Conservation (phyloP, 192 early-diverging fungal species). For the Radiomyces spectabilis region DNA sequence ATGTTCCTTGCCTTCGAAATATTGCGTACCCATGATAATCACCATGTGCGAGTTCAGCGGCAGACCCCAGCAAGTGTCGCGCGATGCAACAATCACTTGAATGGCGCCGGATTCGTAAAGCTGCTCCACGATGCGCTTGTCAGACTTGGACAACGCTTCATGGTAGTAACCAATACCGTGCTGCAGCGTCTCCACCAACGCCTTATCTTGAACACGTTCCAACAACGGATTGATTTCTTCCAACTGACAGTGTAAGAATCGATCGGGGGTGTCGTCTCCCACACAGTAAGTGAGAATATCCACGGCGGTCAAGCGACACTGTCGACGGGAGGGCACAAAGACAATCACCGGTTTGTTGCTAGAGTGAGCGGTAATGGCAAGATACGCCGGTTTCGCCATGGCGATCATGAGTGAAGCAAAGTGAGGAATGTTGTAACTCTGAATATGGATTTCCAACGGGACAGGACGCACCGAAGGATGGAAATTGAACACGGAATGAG, state of each 20-base stretch:
- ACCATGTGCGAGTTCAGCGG: slow-evolving; percentile 77
- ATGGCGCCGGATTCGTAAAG: slow-evolving; percentile 74
- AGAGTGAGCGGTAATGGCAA: slow-evolving; percentile 60
- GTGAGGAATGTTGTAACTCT: slow-evolving; percentile 85
- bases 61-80: slow-evolving; percentile 91
- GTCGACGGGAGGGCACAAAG: slow-evolving; percentile 88
- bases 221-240: slow-evolving; percentile 56
- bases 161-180: slow-evolving; percentile 90
- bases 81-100: slow-evolving; percentile 84
- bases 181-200: slow-evolving; percentile 59
- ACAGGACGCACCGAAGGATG: slow-evolving; percentile 87
- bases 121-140: slow-evolving; percentile 63
- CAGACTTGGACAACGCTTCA: slow-evolving; percentile 74
- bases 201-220: slow-evolving; percentile 63
- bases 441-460: slow-evolving; percentile 93
- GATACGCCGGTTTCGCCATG: slow-evolving; percentile 81
- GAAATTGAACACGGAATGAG: slow-evolving; percentile 86
- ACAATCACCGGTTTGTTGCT: slow-evolving; percentile 71
- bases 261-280: slow-evolving; percentile 65
- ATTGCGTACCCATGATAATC: slow-evolving; percentile 95
- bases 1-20: slow-evolving; percentile 90
- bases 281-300: slow-evolving; percentile 78
- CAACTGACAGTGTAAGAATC: slow-evolving; percentile 65
- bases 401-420: slow-evolving; percentile 95
- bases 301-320: slow-evolving; percentile 78